A percentile compares a stretch with the other conserved stretches of the same genome.
These are phyloP conservation scores for Coemansia sp. DNA, from an alignment of 192 early-diverging fungal genomes.

Conservation along the genomic window DNA sequence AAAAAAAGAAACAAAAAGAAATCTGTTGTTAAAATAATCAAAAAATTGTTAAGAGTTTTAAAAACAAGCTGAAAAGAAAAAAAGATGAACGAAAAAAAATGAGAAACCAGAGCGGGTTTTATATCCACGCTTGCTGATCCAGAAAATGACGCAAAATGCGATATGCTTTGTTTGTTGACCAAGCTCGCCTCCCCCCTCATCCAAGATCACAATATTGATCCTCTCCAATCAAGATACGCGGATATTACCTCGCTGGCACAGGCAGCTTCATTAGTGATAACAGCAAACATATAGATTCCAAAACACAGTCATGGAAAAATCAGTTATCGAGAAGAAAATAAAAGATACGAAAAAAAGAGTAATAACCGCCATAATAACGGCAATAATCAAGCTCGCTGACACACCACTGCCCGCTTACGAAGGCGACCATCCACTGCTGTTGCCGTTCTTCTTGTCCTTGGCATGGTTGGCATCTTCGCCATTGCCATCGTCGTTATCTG, in stretches of 20 bases:
- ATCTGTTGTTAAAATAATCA: background rate
- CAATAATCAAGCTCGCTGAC: background rate
- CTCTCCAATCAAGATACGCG: background rate
- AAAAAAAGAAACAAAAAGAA: background rate
- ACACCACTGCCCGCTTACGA: constrained; percentile 10
- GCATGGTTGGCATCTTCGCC: constrained; percentile 6
- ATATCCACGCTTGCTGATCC: background rate
- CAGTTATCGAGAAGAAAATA: background rate
- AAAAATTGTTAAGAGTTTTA: background rate
- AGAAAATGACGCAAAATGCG: background rate
- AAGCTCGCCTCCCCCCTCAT: background rate
- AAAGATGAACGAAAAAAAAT: background rate
- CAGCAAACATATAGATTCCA: constrained; percentile 1
- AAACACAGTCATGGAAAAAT: background rate
- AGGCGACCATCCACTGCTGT: constrained; percentile 46
- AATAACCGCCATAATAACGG: background rate
- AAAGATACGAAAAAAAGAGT: background rate
- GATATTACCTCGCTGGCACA: no score
- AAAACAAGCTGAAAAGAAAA: background rate
- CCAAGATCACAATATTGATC: background rate
- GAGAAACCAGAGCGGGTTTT: background rate
- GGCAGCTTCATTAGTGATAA: no score
- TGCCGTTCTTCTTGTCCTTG: constrained; percentile 9
- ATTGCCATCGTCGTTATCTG: constrained; percentile 12
- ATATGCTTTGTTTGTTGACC: background rate